Percentiles rank a stretch among this genome's conserved stretches.
phyloP scores from a whole-genome alignment of 306 rosid genomes.

The Lablab purpureus region DNA sequence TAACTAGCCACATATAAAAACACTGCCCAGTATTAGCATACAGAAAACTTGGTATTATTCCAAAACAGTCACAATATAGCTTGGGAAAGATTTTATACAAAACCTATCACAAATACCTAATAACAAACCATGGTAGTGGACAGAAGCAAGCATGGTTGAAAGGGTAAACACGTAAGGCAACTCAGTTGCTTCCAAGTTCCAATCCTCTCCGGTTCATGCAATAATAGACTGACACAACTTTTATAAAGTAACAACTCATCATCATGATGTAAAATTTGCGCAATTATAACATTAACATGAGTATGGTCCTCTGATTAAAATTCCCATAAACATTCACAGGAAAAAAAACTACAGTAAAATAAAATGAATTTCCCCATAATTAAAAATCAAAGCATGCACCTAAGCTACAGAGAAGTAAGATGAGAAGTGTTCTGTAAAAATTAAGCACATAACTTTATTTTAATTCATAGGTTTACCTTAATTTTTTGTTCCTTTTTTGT shows the following conservation, averaged over 20 bases:
- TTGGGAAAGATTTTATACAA: not conserved
- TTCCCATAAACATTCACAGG: not conserved
- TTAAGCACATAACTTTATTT: not conserved
- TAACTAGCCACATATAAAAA: not conserved
- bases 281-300: not conserved
- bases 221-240: not conserved
- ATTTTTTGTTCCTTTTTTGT: not conserved
- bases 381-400: not conserved
- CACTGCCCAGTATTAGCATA: not conserved
- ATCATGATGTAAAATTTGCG: not conserved
- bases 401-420: not conserved
- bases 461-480: not conserved
- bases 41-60: not conserved
- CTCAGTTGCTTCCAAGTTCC: not conserved
- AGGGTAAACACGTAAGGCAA: not conserved
- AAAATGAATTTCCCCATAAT: not conserved
- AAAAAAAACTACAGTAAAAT: not conserved
- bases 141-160: constrained; percentile 13
- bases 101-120: not conserved
- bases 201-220: not conserved
- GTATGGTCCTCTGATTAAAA: not conserved
- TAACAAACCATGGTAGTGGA: not conserved
- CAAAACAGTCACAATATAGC: not conserved
- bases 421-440: not conserved
- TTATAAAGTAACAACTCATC: not conserved